Evolutionary conservation across 345 rosid genomes (phyloP), one percentile per base, ranked within the genome.

Genomic region (Limnanthes douglasii): DNA sequence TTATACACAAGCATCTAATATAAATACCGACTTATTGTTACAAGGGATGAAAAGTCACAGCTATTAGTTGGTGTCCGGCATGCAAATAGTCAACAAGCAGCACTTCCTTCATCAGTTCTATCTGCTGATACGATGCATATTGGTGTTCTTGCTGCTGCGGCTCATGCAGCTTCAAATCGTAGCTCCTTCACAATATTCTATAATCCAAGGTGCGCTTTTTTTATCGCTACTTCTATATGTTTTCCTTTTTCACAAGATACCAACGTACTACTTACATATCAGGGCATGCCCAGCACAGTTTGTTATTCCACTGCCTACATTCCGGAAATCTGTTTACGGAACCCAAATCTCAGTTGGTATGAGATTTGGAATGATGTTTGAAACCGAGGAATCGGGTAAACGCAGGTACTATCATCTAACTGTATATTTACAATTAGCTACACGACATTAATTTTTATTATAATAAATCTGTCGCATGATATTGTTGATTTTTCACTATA

Each of bases 361-460:
- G 99, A 70, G 96, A 54, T 92, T 92, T 43, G 99, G 99, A 27
- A 92, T 92, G 99, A 85, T 92, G 96, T 92, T 85, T 58, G 99
- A 92, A 60, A 85, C 96, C 3, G 96, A 92, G 36, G 99, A 92
- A 54, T 81, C 96, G 0, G 84, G 83, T 16, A 92, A 85, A 52
- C 88, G 94, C 34, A 70, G 95, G 97, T 83, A 42, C 56, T 35
- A 23, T 31, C 53, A 29, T 27, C 1, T 0, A n/a, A n/a, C n/a
- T n/a, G n/a, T n/a, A n/a, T n/a, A n/a, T n/a, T n/a, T n/a, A n/a
- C n/a, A n/a, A n/a, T n/a, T n/a, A n/a, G n/a, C n/a, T n/a, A n/a
- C n/a, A n/a, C n/a, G n/a, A n/a, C n/a, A n/a, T n/a, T n/a, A n/a
- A n/a, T n/a, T n/a, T n/a, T n/a, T n/a, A n/a, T n/a, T n/a, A n/a